These are phyloP conservation scores for Globisporangium apiculatum DNA, from an alignment of 352 stramenopile genomes.

Conservation along the genomic window DNA sequence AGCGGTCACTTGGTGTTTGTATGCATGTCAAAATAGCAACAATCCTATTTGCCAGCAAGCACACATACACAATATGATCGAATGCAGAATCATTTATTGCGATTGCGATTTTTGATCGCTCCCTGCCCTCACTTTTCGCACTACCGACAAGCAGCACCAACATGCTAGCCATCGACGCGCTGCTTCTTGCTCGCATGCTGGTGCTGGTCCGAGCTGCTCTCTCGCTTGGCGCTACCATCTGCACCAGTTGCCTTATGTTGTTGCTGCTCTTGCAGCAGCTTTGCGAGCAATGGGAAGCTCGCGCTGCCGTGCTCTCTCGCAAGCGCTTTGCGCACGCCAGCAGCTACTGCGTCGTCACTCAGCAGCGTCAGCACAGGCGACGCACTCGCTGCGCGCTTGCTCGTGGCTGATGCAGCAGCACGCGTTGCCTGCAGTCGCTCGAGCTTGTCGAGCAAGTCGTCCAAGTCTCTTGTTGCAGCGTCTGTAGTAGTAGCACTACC, in stretches of 20 bases:
- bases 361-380: conserved; percentile 26
- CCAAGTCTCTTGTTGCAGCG: conserved; percentile 34
- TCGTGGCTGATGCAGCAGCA: background rate
- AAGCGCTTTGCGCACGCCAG: conserved; percentile 32
- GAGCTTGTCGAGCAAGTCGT: conserved; percentile 54
- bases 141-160: conserved; percentile 5
- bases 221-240: background rate
- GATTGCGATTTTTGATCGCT: background rate
- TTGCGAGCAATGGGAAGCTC: conserved; percentile 23
- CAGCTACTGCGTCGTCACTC: conserved; percentile 33
- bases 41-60: background rate
- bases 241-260: background rate
- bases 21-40: background rate
- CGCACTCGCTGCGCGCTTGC: conserved; percentile 4
- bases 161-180: conserved; percentile 22
- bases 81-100: background rate
- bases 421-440: conserved; percentile 47
- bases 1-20: background rate
- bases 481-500: too few species aligned
- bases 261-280: conserved; percentile 8
- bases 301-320: conserved; percentile 1
- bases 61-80: background rate
- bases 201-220: conserved; percentile 10
- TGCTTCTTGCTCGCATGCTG: conserved; percentile 47
- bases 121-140: background rate